These are phyloP conservation scores for Botrytis deweyae DNA, from an alignment of 2,329 filamentous ascomycete genomes.

Conservation along the genomic window DNA sequence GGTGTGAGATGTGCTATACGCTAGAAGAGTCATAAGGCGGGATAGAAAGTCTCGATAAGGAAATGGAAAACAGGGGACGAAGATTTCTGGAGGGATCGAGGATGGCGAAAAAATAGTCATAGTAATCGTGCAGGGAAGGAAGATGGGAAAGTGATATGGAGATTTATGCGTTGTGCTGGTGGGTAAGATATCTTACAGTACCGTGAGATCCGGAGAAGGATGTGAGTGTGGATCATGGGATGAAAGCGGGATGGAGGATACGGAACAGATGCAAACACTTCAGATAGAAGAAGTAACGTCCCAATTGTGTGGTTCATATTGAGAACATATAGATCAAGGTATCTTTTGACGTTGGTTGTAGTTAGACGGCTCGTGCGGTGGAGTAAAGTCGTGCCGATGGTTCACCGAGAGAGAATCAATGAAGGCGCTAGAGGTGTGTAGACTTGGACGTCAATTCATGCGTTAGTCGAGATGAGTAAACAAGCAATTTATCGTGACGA, in stretches of 20 bases:
- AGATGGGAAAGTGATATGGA: neutral
- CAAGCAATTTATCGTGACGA: neutral
- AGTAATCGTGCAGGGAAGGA: neutral
- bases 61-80: neutral
- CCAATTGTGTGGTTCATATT: neutral
- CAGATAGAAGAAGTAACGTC: neutral
- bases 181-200: neutral
- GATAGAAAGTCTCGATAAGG: neutral
- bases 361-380: neutral
- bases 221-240: neutral
- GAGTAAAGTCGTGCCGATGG: neutral
- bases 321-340: neutral
- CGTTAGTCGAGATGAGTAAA: neutral
- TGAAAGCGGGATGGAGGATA: neutral
- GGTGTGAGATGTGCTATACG: neutral
- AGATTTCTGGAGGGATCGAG: neutral
- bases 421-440: neutral
- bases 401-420: neutral
- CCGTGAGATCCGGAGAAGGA: neutral
- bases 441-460: neutral
- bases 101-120: neutral
- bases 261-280: neutral
- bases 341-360: neutral
- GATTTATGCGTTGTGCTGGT: slow-evolving; percentile 2
- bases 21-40: neutral